Evolutionary conservation across 805 yeast genomes (phyloP).

Genomic region (Saccharomycopsis sp.): DNA sequence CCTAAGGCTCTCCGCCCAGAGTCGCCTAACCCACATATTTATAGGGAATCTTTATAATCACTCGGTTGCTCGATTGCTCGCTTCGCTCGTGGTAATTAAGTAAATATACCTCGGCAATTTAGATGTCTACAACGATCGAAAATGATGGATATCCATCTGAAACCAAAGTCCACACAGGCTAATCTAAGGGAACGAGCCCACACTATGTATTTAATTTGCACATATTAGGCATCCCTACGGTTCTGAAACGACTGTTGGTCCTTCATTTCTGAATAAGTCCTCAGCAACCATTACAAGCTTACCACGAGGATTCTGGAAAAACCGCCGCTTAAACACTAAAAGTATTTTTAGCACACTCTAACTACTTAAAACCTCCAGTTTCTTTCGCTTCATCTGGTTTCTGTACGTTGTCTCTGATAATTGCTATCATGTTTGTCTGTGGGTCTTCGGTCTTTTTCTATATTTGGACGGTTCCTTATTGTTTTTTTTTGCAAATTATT

Average conservation of each 20-base stretch:
- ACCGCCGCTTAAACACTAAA: neutral
- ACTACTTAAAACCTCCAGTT: no score
- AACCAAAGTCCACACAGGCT: neutral
- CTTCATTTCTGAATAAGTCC: neutral
- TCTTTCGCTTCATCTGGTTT: no score
- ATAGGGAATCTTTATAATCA: no score
- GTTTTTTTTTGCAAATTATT: no score
- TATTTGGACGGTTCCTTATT: neutral
- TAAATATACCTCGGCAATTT: no score
- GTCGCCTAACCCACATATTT: no score
- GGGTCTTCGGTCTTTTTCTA: neutral
- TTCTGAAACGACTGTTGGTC: neutral
- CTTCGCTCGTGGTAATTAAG: no score
- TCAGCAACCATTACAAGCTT: neutral
- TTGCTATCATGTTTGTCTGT: no score
- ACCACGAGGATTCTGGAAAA: neutral
- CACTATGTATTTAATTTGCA: no score
- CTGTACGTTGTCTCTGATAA: no score
- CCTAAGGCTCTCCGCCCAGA: no score
- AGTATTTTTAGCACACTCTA: neutral
- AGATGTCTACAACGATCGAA: neutral
- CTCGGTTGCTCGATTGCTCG: no score
- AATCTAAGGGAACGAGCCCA: neutral
- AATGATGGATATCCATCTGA: neutral
- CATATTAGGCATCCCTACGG: neutral